Base-by-base conservation (phyloP, 225 moss, liverwort and hornwort genomes). In the Thuidium tamariscinum region DNA sequence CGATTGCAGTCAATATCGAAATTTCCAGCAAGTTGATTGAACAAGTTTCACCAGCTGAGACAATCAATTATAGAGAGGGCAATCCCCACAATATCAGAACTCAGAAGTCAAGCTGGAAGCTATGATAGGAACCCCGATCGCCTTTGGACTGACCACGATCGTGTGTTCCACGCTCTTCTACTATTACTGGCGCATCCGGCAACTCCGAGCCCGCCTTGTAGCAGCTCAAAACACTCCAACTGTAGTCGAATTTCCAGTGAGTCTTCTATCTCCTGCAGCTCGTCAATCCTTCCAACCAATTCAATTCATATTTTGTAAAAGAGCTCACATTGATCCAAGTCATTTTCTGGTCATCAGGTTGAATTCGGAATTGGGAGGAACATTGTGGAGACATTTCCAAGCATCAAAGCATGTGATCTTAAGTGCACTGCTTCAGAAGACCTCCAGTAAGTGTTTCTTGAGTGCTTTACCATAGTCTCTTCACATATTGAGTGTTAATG, bases 181-280 rank as follows among this genome's bases (percentile, higher is more conserved):
- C 83, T 93, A 91, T 39, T 93, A 89, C 89, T 93, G 93, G 93
- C 91, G 93, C 78, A 93, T 93, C 69, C 88, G 93, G 64, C 93
- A 93, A 86, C 90, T 91, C 65, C 91, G 90, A 80, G 93, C 93
- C 8, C 93, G 93, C 76, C 88, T 93, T 27, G 72, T 90, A 54
- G 89, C 91, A 60, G 88, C 88, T 44, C 93, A 91, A 87, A 82
- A 77, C 42, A 65, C 37, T 60, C 87, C 89, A 54, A 80, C 87
- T 88, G 77, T 71, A 20, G 80, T 72, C 29, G 77, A 80, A 76
- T 67, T 84, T 59, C 88, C 84, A 22, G 92, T 92, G 68, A 92
- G 91, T 87, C 26, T 77, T 55, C 55, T 23, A 66, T 42, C 71
- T 65, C 32, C 22, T 57, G 44, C 54, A 80, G 60, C 26, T 60